phyloP scores from a whole-genome alignment of 2,329 filamentous ascomycete species.

The Pseudogymnoascus sp. region DNA sequence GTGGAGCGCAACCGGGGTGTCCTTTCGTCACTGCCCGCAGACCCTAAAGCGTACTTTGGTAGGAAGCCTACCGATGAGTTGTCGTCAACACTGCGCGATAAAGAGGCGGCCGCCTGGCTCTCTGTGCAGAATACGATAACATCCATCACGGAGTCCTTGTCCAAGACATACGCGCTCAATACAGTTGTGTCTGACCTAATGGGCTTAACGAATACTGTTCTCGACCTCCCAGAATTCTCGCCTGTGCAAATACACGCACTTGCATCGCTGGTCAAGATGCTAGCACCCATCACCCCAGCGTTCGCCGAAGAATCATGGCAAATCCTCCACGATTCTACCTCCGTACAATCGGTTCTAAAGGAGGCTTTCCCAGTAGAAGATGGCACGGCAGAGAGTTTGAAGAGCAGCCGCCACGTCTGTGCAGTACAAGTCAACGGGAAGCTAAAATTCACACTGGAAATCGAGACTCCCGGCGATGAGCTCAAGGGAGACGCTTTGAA shows the following conservation, averaged over 20 bases:
- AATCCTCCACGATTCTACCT: conserved; percentile 36
- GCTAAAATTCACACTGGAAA: conserved; percentile 57
- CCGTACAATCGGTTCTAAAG: conserved; percentile 37
- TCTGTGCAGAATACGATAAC: conserved; percentile 58
- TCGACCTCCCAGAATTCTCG: not conserved
- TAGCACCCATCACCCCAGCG: conserved; percentile 73
- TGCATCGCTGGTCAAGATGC: conserved; percentile 56
- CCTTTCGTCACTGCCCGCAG: conserved; percentile 9
- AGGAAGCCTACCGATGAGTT: conserved; percentile 23
- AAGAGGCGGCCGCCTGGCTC: conserved; percentile 44
- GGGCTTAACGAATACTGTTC: conserved; percentile 59
- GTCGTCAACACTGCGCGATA: conserved; percentile 19
- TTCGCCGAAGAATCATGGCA: conserved; percentile 77
- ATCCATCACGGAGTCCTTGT: conserved; percentile 60
- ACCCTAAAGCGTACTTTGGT: conserved; percentile 22
- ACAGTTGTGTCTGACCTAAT: conserved; percentile 78
- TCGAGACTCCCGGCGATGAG: conserved; percentile 43
- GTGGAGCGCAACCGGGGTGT: conserved; percentile 30
- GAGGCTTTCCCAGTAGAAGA: conserved; percentile 52
- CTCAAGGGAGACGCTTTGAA: conserved; percentile 39
- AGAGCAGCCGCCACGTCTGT: conserved; percentile 42
- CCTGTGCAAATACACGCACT: conserved; percentile 42
- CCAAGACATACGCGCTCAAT: conserved; percentile 68
- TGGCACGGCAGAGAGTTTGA: conserved; percentile 41
- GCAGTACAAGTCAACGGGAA: conserved; percentile 79